Conservation (phyloP, 805 yeast species). For the Barnettozyma californica region DNA sequence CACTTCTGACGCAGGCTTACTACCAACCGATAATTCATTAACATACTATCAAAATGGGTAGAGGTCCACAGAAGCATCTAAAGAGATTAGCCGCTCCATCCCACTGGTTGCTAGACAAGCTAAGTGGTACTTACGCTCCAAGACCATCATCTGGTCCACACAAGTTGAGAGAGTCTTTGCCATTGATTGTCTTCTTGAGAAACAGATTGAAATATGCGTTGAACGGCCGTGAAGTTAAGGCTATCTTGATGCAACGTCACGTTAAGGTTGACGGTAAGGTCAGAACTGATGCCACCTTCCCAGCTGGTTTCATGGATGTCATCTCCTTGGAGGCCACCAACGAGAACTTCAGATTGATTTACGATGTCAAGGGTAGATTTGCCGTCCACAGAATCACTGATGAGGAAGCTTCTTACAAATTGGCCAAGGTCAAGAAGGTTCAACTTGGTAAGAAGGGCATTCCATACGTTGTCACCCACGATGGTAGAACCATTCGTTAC, state of each 20-base stretch:
- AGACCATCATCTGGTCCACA: constrained; percentile 99
- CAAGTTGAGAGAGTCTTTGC: constrained; percentile 97
- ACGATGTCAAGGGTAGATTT: constrained; percentile 98
- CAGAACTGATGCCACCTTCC: constrained; percentile 98
- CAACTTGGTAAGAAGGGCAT: constrained; percentile 98
- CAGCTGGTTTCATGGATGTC: constrained; percentile 99
- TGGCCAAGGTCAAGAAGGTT: constrained; percentile 96
- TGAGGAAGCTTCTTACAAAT: constrained; percentile 97
- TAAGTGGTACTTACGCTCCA: constrained; percentile 99
- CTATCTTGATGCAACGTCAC: constrained; percentile 96
- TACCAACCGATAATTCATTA: constrained; percentile 1
- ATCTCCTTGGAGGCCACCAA: constrained; percentile 95
- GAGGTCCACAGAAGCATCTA: constrained; percentile 81
- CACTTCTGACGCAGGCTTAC: not conserved
- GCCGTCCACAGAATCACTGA: constrained; percentile 99
- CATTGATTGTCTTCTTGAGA: constrained; percentile 93
- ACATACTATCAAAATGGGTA: constrained; percentile 17
- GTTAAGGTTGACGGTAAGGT: constrained; percentile 99
- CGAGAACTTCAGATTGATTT: constrained; percentile 98
- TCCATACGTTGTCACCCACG: constrained; percentile 99
- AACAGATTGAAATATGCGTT: constrained; percentile 98
- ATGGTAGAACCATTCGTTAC: constrained; percentile 99
- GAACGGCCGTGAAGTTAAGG: constrained; percentile 98
- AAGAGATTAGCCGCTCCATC: constrained; percentile 99
- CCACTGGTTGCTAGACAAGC: constrained; percentile 99